Percentiles rank a stretch among this genome's conserved stretches.
phyloP scores from a whole-genome alignment of 1,284 basidiomycete genomes.

The Moniliophthora roreri region DNA sequence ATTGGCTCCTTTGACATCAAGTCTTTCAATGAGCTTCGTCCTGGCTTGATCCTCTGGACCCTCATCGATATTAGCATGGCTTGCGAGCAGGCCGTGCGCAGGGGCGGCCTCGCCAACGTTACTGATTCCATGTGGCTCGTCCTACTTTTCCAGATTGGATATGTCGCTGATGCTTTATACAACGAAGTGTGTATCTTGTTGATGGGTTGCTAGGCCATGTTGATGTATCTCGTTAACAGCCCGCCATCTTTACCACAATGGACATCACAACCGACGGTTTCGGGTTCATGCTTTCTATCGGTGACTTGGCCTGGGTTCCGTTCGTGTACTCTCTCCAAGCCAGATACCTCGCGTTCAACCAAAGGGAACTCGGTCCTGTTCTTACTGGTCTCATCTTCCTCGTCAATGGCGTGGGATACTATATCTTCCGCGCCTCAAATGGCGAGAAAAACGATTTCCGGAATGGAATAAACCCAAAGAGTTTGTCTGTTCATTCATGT shows the following conservation, averaged over 20 bases:
- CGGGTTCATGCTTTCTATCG: constrained; percentile 97
- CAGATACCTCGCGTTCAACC: constrained; percentile 89
- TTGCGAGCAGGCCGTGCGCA: constrained; percentile 85
- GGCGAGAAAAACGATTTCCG: constrained; percentile 96
- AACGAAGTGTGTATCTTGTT: constrained; percentile 67
- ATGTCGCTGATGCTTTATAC: constrained; percentile 85
- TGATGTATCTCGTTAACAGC: constrained; percentile 37
- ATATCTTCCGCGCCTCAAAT: constrained; percentile 89
- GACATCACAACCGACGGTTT: constrained; percentile 98
- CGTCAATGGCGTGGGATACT: constrained; percentile 81
- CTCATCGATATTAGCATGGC: constrained; percentile 91
- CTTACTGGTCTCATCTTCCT: constrained; percentile 62
- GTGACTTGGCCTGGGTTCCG: constrained; percentile 94
- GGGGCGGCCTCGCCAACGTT: constrained; percentile 64
- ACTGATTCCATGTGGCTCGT: constrained; percentile 95
- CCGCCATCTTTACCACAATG: constrained; percentile 93
- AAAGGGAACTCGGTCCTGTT: constrained; percentile 74
- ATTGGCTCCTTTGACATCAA: constrained; percentile 93
- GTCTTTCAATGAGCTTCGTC: constrained; percentile 94
- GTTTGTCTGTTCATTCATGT: constrained; percentile 34
- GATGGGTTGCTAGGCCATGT: constrained; percentile 1
- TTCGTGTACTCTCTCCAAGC: constrained; percentile 95
- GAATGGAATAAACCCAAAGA: constrained; percentile 92
- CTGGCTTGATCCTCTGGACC: constrained; percentile 94
- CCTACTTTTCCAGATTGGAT: constrained; percentile 84